phyloP scores from a whole-genome alignment of 805 yeast genomes.

The Saccharomycopsis sp. region DNA sequence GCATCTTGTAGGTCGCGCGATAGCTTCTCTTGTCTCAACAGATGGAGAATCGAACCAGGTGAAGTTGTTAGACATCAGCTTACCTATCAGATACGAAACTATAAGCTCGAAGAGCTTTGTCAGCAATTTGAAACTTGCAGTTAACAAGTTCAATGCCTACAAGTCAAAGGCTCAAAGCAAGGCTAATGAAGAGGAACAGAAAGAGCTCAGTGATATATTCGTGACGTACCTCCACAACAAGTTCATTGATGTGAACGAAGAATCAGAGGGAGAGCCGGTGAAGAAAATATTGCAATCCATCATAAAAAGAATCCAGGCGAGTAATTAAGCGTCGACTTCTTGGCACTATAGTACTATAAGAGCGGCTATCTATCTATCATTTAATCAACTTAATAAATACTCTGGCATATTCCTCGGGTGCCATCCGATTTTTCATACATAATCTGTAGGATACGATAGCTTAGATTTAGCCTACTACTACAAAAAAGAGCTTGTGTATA shows the following conservation, averaged over 20 bases:
- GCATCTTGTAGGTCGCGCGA: slow-evolving; percentile 58
- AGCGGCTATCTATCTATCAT: too few relatives aligned
- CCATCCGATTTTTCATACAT: too few relatives aligned
- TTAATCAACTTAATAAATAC: too few relatives aligned
- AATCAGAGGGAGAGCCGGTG: slow-evolving; percentile 25
- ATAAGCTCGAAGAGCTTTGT: slow-evolving; percentile 42
- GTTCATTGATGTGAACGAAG: slow-evolving; percentile 16
- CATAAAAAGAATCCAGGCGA: slow-evolving; percentile 24
- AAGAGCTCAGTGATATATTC: slow-evolving; percentile 29
- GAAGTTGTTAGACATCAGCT: slow-evolving; percentile 48
- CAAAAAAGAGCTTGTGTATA: too few relatives aligned
- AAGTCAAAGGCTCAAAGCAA: slow-evolving; percentile 36
- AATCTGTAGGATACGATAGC: too few relatives aligned
- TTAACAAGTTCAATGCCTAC: slow-evolving; percentile 64
- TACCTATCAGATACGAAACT: slow-evolving; percentile 54
- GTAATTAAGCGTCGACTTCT: too few relatives aligned
- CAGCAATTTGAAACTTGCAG: slow-evolving; percentile 56
- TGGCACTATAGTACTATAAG: too few relatives aligned
- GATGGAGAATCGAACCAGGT: slow-evolving; percentile 30
- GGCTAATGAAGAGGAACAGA: slow-evolving; percentile 31
- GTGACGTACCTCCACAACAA: slow-evolving; percentile 27
- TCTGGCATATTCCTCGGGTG: too few relatives aligned
- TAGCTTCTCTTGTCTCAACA: slow-evolving; percentile 43
- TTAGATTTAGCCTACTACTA: too few relatives aligned
- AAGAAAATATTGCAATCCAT: slow-evolving; percentile 27